Evolutionary conservation across 192 early-diverging fungal genomes (phyloP).

Genomic region (Linnemannia schmuckeri): DNA sequence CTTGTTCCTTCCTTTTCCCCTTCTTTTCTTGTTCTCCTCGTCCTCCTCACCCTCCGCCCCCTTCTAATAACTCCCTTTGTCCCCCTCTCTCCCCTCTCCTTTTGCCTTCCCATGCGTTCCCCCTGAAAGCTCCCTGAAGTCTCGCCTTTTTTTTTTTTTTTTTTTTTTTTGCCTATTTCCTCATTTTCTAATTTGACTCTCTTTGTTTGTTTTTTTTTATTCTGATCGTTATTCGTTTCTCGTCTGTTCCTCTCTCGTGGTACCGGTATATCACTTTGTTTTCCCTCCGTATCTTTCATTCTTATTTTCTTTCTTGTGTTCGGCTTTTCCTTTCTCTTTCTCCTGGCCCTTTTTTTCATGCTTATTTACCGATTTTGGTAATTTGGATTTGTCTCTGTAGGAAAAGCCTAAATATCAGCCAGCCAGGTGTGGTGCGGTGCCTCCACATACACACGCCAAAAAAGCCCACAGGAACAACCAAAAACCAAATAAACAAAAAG

Average conservation of each 20-base stretch:
- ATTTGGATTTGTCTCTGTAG: background rate
- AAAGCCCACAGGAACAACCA: background rate
- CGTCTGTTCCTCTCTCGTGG: too few species aligned
- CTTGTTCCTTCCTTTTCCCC: background rate
- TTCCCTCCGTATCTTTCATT: background rate
- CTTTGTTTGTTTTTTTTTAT: background rate
- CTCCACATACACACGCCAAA: background rate
- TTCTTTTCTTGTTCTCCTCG: background rate
- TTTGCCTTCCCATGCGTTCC: background rate
- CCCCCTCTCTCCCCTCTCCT: background rate
- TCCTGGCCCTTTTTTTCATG: background rate
- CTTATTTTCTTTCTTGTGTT: background rate
- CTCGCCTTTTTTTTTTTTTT: background rate
- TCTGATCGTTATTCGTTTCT: too few species aligned
- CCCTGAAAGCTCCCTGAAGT: conserved; percentile 7
- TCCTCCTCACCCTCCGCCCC: conserved; percentile 2
- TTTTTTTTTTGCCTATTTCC: background rate
- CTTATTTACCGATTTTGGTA: background rate
- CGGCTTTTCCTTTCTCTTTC: background rate
- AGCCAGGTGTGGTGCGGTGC: background rate
- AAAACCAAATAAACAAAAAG: background rate
- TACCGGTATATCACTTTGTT: too few species aligned
- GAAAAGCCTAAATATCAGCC: background rate
- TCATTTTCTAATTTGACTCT: background rate
- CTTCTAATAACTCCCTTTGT: background rate